Base-by-base conservation (phyloP, 306 rosid species). In the Cucurbita ficifolia region DNA sequence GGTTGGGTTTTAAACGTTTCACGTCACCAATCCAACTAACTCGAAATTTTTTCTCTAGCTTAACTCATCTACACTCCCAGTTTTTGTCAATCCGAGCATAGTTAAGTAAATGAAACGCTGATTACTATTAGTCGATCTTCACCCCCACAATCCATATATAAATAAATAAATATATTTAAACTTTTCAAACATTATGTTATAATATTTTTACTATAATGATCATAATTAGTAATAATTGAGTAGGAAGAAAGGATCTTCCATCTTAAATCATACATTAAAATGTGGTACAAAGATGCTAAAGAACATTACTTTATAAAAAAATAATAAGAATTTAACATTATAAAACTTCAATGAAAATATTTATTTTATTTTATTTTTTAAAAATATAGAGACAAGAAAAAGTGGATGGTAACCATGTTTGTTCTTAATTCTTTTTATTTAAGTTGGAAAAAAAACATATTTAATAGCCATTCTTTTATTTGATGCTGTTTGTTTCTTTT, bases 381-480 rank as follows among this genome's bases (percentile, higher is more conserved):
- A 6, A 7, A 17, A 52, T 2, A 52, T 1, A 16, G 6, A 56
- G 9, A 10, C 10, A 7, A 19, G 10, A 22, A 6, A 56, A 56
- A 64, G 71, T 64, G 71, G 71, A 64, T 64, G 71, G 71, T 40
- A 40, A 64, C 35, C 49, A 64, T 64, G 51, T 64, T 64, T 64
- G 51, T 64, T 64, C 71, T 64, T 64, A 64, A 18, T 64, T 64
- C 71, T 18, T 40, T 39, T 49, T 10, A 18, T 33, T 64, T 40
- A 64, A 64, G 33, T n/a, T 64, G 17, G 4, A 64, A 64, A 16
- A 64, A 64, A 64, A 33, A 64, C 42, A 39, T 64, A 39, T 64
- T 64, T 64, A 42, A 51, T 64, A 64, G 42, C 71, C 71, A 64
- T 64, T 64, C 71, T 64, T 64, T 64, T 64, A 64, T 64, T 64